Base-by-base conservation (phyloP, 805 yeast genomes). In the Saturnispora quitensis region DNA sequence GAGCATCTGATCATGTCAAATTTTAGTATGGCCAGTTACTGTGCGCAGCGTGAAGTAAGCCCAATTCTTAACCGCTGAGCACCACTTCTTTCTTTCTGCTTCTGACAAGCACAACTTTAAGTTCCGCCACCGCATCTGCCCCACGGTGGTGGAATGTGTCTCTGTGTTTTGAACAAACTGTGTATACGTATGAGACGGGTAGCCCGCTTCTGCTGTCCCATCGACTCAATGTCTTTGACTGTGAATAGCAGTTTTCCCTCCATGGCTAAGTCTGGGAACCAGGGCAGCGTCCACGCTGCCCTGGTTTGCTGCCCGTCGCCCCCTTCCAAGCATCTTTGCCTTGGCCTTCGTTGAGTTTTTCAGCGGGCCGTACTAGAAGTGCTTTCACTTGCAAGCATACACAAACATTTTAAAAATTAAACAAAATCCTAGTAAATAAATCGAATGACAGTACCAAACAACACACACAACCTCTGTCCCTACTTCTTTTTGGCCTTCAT, bases 401-500 rank as follows among this genome's bases (percentile, higher is more conserved):
- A 40, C 44, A 40, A 40, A 40, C 44, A 40, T 17, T 24, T 24
- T 12, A 13, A 12, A 22, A 40, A 40, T 40, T 22, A 13, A 24
- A 17, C 44, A 18, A 18, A 35, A n/a, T n/a, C 18, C 4, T n/a
- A 35, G 18, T n/a, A 35, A 35, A 35, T 13, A 35, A 35, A 17
- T 18, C 40, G 18, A 35, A 15, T 25, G 7, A 25, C 28, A 25
- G 28, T 6, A 25, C 28, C 6, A 25, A 31, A 31, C 34, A 31
- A 31, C 34, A 31, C 5, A 31, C 13, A 31, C 34, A 10, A 31
- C 34, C 34, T 31, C 13, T 31, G 34, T 31, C 3, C 9, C 24
- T 22, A 40, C 10, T 45, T 36, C 47, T 45, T 45, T 15, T 45
- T 84, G 76, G 35, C 82, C 76, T 86, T 91, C 47, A 87, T 71